These are phyloP conservation scores for Sclerotinia minor DNA, from an alignment of 2,329 filamentous ascomycete species.

Conservation along the genomic window DNA sequence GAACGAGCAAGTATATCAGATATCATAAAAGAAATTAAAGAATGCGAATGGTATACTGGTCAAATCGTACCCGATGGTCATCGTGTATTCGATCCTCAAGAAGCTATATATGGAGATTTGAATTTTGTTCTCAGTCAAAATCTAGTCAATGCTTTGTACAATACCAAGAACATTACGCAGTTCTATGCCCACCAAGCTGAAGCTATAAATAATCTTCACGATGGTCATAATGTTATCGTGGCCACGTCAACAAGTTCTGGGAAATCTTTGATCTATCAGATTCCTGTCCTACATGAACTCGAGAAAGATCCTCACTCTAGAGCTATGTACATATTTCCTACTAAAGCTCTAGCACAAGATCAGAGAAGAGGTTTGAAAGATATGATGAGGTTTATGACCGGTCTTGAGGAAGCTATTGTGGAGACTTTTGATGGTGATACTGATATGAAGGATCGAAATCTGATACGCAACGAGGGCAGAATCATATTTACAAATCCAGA, in stretches of 20 bases:
- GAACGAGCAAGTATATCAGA: constrained; percentile 79
- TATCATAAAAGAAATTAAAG: constrained; percentile 81
- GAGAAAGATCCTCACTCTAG: constrained; percentile 75
- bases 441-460: constrained; percentile 72
- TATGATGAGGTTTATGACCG: constrained; percentile 76
- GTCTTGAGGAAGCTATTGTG: constrained; percentile 72
- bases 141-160: constrained; percentile 94
- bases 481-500: constrained; percentile 98
- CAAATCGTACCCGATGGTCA: constrained; percentile 95
- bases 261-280: constrained; percentile 96
- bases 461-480: constrained; percentile 81
- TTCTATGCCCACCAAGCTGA: constrained; percentile 92
- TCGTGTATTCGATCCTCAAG: constrained; percentile 83
- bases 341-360: constrained; percentile 93
- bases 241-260: constrained; percentile 95
- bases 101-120: constrained; percentile 77
- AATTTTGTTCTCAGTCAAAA: constrained; percentile 85
- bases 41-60: constrained; percentile 81
- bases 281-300: constrained; percentile 84
- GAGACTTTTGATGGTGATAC: constrained; percentile 98
- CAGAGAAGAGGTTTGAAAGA: constrained; percentile 87
- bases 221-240: constrained; percentile 84
- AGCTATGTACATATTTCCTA: constrained; percentile 98
- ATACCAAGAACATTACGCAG: constrained; percentile 79
- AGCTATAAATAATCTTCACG: constrained; percentile 83